These are phyloP conservation scores for Coemansia aciculifera DNA, from an alignment of 192 early-diverging fungal genomes.

Conservation along the genomic window DNA sequence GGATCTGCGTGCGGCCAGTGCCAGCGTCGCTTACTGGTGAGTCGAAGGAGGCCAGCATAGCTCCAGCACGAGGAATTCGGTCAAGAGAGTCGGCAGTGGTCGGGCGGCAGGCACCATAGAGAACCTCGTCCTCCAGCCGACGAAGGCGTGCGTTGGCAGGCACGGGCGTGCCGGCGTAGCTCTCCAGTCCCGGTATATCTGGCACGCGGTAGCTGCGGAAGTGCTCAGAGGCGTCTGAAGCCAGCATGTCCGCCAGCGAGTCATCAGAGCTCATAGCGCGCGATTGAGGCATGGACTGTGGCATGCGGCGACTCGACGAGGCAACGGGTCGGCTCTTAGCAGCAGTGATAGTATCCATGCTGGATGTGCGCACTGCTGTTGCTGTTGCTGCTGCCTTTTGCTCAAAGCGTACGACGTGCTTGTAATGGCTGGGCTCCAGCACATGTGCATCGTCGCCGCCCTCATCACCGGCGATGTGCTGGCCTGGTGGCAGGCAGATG, in stretches of 20 bases:
- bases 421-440: conserved; percentile 2
- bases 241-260: conserved; percentile 38
- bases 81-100: background rate
- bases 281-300: conserved; percentile 41
- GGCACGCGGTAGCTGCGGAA: conserved; percentile 11
- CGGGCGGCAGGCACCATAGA: conserved; percentile 22
- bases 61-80: background rate
- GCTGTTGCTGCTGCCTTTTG: background rate
- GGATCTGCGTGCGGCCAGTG: conserved; percentile 47
- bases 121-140: conserved; percentile 28
- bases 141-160: conserved; percentile 32
- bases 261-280: conserved; percentile 35
- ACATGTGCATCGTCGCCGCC: conserved; percentile 12
- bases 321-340: conserved; percentile 5
- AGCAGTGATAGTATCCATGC: conserved; percentile 38
- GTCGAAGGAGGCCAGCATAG: conserved; percentile 22
- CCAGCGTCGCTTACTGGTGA: conserved; percentile 47
- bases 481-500: background rate
- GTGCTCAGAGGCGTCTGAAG: conserved; percentile 19
- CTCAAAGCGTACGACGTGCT: conserved; percentile 21
- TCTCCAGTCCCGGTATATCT: conserved; percentile 30
- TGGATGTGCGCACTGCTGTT: conserved; percentile 24
- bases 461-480: background rate
- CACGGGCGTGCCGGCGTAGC: conserved; percentile 8
- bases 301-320: background rate